Base-by-base conservation (phyloP, 2,329 filamentous ascomycete species). In the Sporothrix pallida region DNA sequence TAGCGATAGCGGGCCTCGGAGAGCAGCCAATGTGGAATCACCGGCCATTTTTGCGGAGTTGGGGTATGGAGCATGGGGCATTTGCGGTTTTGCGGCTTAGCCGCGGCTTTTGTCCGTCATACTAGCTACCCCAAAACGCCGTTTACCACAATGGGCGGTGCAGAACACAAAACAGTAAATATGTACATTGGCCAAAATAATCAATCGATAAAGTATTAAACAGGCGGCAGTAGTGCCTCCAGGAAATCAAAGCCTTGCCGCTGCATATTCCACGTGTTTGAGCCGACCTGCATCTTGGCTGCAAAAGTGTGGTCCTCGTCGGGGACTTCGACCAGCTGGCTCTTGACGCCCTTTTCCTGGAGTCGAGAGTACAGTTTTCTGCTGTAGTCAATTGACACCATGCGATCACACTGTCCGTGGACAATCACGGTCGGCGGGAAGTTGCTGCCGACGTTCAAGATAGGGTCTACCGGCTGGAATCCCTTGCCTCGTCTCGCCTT, bases 171-270 rank as follows among this genome's bases (percentile, higher is more conserved):
- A 26, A 56, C 52, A 56, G n/a, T 12, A 56, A 23, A 2, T 26
- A 26, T 26, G 23, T 26, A 26, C 23, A 26, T 3, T 26, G 23
- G 23, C 1, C 23, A 26, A 26, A 26, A 26, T 26, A 26, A 26
- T 26, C 23, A 26, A 26, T 1, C 23, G 23, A 26, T 26, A 26
- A 26, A 26, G 23, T 26, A 26, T 37, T 37, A 37, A 37, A 20
- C 52, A 7, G 17, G 5, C 56, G 26, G 56, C 42, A 67, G 13
- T 13, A 68, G 10, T 10, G 20, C 20, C 54, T 65, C 70, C 10
- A 54, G 26, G 26, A 63, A 72, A 46, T 71, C 70, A 52, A 65
- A 71, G 3, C 56, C 70, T 31, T 54, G 42, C 26, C 70, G 54
- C 46, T 52, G 70, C 17, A 52, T 1, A 10, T 71, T 63, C 44